These are phyloP conservation scores for Guadua angustifolia DNA, from an alignment of 176 grass and related monocot genomes.

Conservation along the genomic window DNA sequence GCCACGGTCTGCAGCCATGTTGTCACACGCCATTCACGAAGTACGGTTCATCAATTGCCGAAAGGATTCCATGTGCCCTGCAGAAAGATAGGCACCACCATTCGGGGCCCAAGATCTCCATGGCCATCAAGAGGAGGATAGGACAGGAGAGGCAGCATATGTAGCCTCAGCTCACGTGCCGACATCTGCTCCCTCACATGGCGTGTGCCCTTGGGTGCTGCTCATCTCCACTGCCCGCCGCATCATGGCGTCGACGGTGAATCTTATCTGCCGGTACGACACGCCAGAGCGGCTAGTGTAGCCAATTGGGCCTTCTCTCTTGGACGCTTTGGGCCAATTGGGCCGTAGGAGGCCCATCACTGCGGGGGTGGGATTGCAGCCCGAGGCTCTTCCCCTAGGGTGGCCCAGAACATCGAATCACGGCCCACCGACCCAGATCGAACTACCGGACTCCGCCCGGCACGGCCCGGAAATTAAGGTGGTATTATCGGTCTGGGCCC, in stretches of 20 bases:
- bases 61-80: not conserved
- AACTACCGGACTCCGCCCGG: not conserved
- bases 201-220: not conserved
- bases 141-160: not conserved
- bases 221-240: not conserved
- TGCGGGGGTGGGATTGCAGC: too few species aligned
- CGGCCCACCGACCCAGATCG: not conserved
- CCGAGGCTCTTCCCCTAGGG: too few species aligned
- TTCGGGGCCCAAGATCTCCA: not conserved
- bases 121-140: not conserved
- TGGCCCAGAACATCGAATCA: too few species aligned
- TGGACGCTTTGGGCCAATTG: too few species aligned
- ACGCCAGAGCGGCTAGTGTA: too few species aligned
- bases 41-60: not conserved
- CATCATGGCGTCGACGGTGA: not conserved
- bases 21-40: not conserved
- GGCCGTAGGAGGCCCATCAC: too few species aligned
- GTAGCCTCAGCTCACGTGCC: not conserved
- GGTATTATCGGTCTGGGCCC: not conserved
- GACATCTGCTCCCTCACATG: not conserved
- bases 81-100: not conserved
- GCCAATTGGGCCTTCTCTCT: too few species aligned
- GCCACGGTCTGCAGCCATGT: not conserved
- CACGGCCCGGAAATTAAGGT: not conserved
- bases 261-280: too few species aligned